phyloP scores from a whole-genome alignment of 495 filamentous ascomycete species.

The Xylaria grammica region DNA sequence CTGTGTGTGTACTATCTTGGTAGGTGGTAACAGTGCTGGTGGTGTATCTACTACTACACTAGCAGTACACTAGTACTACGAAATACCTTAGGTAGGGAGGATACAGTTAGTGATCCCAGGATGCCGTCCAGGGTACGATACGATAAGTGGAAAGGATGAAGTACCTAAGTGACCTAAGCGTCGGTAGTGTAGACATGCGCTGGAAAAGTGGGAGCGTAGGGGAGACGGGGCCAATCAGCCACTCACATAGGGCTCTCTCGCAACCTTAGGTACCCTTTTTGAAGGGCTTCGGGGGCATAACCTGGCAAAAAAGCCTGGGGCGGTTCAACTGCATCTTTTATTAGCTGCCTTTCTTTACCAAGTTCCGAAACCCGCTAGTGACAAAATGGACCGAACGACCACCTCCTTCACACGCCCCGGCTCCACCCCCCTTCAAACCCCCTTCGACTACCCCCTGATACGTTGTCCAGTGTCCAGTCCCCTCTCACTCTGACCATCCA shows the following conservation, averaged over 20 bases:
- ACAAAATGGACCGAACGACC: slow-evolving; percentile 29
- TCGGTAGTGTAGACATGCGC: too few relatives aligned
- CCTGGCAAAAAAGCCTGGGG: not conserved
- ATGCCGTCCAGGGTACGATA: too few relatives aligned
- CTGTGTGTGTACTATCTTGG: slow-evolving; percentile 13
- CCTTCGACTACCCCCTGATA: slow-evolving; percentile 7
- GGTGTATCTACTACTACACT: not conserved
- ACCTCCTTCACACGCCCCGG: slow-evolving; percentile 9
- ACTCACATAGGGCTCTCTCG: too few relatives aligned
- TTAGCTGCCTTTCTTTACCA: slow-evolving; percentile 19
- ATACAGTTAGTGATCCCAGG: too few relatives aligned
- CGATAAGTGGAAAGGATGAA: too few relatives aligned
- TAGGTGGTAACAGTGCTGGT: slow-evolving; percentile 13
- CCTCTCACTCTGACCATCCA: slow-evolving; percentile 9
- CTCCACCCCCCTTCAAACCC: not conserved
- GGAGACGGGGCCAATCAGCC: not conserved
- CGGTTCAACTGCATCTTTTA: slow-evolving; percentile 9
- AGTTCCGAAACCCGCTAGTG: slow-evolving; percentile 39
- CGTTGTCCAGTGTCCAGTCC: not conserved
- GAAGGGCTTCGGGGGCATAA: not conserved
- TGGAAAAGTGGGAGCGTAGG: not conserved
- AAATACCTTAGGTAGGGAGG: too few relatives aligned
- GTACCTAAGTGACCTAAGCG: too few relatives aligned
- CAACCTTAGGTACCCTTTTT: not conserved
- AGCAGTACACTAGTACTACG: too few relatives aligned